These are phyloP conservation scores for Tricholoma sp. DNA, from an alignment of 768 basidiomycete genomes.

Conservation along the genomic window DNA sequence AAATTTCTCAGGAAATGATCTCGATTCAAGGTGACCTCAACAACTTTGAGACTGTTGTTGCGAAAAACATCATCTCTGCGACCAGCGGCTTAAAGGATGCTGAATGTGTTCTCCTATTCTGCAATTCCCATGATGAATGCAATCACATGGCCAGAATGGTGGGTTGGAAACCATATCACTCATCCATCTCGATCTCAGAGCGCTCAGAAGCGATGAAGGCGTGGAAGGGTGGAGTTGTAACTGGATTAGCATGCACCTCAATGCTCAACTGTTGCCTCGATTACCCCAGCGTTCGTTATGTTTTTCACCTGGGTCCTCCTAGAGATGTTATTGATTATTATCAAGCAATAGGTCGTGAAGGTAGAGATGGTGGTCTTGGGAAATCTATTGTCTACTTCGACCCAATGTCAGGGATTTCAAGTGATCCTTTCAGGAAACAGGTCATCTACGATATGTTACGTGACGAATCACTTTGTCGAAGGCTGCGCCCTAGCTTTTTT, in stretches of 20 bases:
- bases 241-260: not conserved
- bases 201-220: not conserved
- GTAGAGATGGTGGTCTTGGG: not conserved
- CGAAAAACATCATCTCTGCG: not conserved
- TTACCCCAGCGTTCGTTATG: not conserved
- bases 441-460: not conserved
- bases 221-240: not conserved
- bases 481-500: not conserved
- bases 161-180: not conserved
- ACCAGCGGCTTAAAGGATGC: not conserved
- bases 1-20: not conserved
- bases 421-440: not conserved
- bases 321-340: not conserved
- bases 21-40: not conserved
- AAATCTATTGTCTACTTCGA: not conserved
- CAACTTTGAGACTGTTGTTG: not conserved
- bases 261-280: not conserved
- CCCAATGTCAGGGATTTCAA: not conserved
- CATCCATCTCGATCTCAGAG: not conserved
- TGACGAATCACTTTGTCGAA: not conserved
- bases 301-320: not conserved
- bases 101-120: not conserved
- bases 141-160: not conserved
- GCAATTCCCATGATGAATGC: not conserved
- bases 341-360: not conserved